Conservation (phyloP, 108 stramenopile species). For the Nannochloropsis salina region DNA sequence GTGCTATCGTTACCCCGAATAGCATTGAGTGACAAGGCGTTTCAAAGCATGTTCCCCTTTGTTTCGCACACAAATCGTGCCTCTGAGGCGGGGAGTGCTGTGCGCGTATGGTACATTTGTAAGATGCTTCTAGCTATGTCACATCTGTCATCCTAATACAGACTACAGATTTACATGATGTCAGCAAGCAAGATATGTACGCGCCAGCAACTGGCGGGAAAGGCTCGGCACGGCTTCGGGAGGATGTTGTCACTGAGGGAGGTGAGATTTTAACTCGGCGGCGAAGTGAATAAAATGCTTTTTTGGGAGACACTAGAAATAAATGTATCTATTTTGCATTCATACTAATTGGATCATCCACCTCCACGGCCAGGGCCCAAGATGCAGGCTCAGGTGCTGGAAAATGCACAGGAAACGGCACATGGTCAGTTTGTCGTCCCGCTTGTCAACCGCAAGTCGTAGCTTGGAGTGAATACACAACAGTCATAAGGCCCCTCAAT, state of each 20-base stretch:
- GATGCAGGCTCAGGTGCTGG: background rate
- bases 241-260: background rate
- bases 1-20: too few relatives aligned
- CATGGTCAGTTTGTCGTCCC: conserved; percentile 15
- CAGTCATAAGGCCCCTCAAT: too few relatives aligned
- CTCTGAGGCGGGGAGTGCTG: too few relatives aligned
- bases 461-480: too few relatives aligned
- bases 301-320: too few relatives aligned
- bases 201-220: background rate
- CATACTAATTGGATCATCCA: background rate
- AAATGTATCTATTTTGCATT: too few relatives aligned
- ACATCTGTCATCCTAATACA: background rate
- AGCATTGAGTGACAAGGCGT: too few relatives aligned
- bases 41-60: too few relatives aligned
- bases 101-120: too few relatives aligned
- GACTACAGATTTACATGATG: conserved; percentile 7
- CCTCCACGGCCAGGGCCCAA: background rate
- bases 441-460: background rate
- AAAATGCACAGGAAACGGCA: background rate
- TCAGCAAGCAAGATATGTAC: conserved; percentile 6
- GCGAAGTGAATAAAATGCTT: too few relatives aligned
- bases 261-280: background rate
- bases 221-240: background rate
- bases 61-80: too few relatives aligned
- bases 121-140: too few relatives aligned